Evolutionary conservation across 2,329 filamentous ascomycete genomes (phyloP), one percentile per base, ranked within the genome.

Genomic region (Lojkania enalia): DNA sequence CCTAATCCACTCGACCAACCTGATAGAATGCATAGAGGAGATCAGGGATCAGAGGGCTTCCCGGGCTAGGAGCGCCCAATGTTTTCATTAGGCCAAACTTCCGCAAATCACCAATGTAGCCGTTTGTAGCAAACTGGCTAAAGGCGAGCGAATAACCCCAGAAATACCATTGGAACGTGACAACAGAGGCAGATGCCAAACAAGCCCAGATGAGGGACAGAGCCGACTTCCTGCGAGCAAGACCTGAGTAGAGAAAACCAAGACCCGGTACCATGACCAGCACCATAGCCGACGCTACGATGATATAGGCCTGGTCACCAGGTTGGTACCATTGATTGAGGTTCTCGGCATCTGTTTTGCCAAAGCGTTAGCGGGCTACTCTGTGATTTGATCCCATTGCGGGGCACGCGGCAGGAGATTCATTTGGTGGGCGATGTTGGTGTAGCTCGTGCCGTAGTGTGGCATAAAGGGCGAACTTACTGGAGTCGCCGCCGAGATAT

Each of bases 161-260:
- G 72, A 99, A 96, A 67, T 96, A 97, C 94, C 94, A 99, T 76
- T 99, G 94, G 77, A 99, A 96, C 44, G 88, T 87, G 69, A 96
- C 80, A 66, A 97, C 85, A 36, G 88, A 91, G 67, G 87, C 87
- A 35, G 90, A 94, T 70, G 87, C 92, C 88, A 99, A 95, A 74
- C 87, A 90, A 12, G 92, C 90, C 90, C 91, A 97, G 65, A 99
- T 94, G 78, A 97, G 87, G 54, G 90, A 96, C 32, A 99, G 81
- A 20, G 94, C 94, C 4, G 94, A 97, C 78, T 99, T 99, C 78
- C 94, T 84, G 57, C 94, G 87, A n/a, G 94, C 92, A 57, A 97
- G 86, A 57, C 94, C 94, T 11, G 92, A 96, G 77, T 99, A 99
- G 55, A 99, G 84, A 74, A 99, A 96, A 44, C 90, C 91, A 61